Conservation (phyloP, 1,284 basidiomycete genomes). For the Wallemia hederae region DNA sequence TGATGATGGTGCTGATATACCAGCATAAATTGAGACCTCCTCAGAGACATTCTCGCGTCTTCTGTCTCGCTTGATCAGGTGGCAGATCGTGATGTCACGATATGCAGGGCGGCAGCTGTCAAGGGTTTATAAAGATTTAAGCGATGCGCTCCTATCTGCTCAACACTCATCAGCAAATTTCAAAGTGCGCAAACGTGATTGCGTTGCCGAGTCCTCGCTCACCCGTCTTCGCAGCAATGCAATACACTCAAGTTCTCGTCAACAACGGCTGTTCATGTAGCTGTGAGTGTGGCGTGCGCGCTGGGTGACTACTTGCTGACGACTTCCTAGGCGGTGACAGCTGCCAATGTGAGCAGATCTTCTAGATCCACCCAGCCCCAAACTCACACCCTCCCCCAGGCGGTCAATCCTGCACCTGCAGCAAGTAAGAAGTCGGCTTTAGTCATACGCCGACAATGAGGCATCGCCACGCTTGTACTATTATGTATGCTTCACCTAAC, state of each 20-base stretch:
- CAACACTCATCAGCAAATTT: not conserved
- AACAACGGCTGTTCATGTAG: not conserved
- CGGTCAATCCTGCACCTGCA: not conserved
- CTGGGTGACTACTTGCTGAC: not conserved
- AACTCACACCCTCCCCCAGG: not conserved
- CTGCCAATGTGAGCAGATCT: not conserved
- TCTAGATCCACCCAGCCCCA: not conserved
- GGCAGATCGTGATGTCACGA: not conserved
- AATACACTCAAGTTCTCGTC: not conserved
- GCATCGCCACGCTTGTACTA: no score
- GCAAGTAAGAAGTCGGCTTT: no score
- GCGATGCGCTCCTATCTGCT: not conserved
- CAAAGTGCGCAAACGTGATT: no score
- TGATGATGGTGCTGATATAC: no score
- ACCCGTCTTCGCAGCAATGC: not conserved
- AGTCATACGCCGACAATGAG: no score
- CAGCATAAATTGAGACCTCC: no score
- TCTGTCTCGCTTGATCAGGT: no score
- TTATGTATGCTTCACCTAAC: no score
- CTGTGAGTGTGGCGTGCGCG: not conserved
- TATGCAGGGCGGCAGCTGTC: not conserved
- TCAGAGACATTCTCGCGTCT: no score
- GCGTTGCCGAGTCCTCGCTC: no score
- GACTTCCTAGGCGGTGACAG: not conserved
- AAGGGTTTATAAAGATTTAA: not conserved